Evolutionary conservation across 2,329 filamentous ascomycete species (phyloP), one percentile per base, ranked within the genome.

Genomic region (Colletotrichum noveboracense): DNA sequence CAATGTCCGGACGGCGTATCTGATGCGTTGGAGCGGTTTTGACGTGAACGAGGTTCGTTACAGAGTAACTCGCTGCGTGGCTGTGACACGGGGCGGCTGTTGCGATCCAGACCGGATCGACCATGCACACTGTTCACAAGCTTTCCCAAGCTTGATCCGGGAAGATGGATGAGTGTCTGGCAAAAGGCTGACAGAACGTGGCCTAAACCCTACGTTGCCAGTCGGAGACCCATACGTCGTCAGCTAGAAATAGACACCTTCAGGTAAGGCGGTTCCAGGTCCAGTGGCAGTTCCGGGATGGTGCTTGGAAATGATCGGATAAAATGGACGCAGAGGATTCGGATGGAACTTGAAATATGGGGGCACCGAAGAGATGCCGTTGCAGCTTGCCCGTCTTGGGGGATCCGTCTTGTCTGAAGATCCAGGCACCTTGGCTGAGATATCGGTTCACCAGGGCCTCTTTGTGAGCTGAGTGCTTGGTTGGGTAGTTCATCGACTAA

Each of bases 61-160:
- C 68, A 55, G 48, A 61, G 26, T 10, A 24, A 32, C n/a, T 55
- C 34, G 32, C n/a, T 64, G 9, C 28, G 28, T 64, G 18, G 55
- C 18, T 28, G 21, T 56, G 21, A 26, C 28, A 48, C 43, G 43
- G 38, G 55, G 55, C 43, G 36, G 28, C 62, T 32, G 43, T 65
- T 52, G 73, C 64, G 70, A 73, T 65, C 70, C 21, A 68, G 73
- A 75, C 70, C 56, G 28, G 21, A 73, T 69, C 74, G 58, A 36
- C 65, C 43, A 76, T 70, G 58, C 64, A 74, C 65, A 52, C 58
- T 32, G 34, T 65, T 65, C 34, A 52, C 58, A 65, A 67, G 43
- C 28, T 48, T 65, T 58, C 21, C 26, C 32, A 73, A 73, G 56
- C 64, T 73, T 56, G 32, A 52, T 48, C 56, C 48, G 34, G 58